Evolutionary conservation across 257 asterid genomes (phyloP), one percentile per base, ranked within the genome.

Genomic region (Euphrasia confusa): DNA sequence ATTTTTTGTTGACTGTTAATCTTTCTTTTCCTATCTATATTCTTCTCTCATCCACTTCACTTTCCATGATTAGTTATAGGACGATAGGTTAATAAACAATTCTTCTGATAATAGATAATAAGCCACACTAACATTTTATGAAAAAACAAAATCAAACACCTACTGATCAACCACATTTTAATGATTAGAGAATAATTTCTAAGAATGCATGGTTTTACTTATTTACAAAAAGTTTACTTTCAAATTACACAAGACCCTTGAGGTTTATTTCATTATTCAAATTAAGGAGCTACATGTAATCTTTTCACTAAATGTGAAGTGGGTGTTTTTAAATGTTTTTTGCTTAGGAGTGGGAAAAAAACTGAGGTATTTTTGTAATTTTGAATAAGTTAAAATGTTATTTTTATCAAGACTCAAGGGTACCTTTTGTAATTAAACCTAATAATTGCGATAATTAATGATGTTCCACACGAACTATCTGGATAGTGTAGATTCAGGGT

Each of bases 401-500:
- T 11, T 44, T 44, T 12, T 44, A 10, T 3, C 10, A 35, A 35
- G 40, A 37, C 42, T 37, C 2, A 37, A 37, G 42, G 11, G 42
- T 37, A 9, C 10, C 42, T 37, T 37, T 37, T 8, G 42, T 37
- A 37, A 37, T 37, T 37, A 37, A 37, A 8, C 42, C 42, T 37
- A 37, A 44, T 8, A 6, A 44, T 17, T 50, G 28, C 9, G 56
- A 50, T 50, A 17, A 50, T 14, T 8, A 8, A 4, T 27, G 21
- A 17, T 50, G 30, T 65, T 21, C 37, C 21, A 15, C 50, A 40
- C n/a, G 42, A 53, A 30, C 50, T 60, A 28, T 58, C 44, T 15
- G 67, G 39, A 61, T 65, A 27, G 18, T 60, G 68, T 27, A 17
- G 60, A 42, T 52, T 64, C 54, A 13, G 70, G 40, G 56, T 45